A percentile compares a stretch with the other conserved stretches of the same genome.
Evolutionary conservation across 2,329 filamentous ascomycete genomes (phyloP).

Genomic region (Ophiocordyceps unilateralis): DNA sequence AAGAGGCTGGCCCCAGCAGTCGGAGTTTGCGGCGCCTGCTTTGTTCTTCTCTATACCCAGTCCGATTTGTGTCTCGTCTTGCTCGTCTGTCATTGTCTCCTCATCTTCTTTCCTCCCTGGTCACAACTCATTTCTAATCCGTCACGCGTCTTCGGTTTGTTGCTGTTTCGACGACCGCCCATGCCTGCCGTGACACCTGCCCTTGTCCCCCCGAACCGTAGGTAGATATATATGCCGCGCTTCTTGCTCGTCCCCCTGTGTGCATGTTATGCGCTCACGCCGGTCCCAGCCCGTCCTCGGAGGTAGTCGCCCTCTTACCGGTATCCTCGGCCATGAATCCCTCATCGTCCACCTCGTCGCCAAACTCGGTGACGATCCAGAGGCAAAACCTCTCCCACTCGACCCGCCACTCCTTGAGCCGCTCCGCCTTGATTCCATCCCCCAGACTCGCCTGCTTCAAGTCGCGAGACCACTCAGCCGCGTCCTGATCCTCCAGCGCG

Average conservation of each 20-base stretch:
- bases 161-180: background rate
- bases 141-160: background rate
- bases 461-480: slow-evolving; percentile 53
- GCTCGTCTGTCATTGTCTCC: background rate
- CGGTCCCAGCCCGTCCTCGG: slow-evolving; percentile 1
- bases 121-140: background rate
- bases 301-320: no score
- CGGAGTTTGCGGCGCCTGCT: background rate
- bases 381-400: slow-evolving; percentile 84
- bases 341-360: slow-evolving; percentile 37
- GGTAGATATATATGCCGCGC: no score
- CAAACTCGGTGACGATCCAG: slow-evolving; percentile 72
- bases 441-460: slow-evolving; percentile 61
- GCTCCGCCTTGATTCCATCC: slow-evolving; percentile 48
- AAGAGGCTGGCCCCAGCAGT: background rate
- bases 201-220: background rate
- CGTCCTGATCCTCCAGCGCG: slow-evolving; percentile 63
- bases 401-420: slow-evolving; percentile 60
- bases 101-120: background rate
- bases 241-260: no score
- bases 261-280: background rate
- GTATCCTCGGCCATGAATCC: background rate
- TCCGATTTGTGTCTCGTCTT: background rate
- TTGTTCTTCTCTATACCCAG: background rate
- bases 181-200: background rate